phyloP scores from a whole-genome alignment of 1,284 basidiomycete species.

The Malassezia japonica region DNA sequence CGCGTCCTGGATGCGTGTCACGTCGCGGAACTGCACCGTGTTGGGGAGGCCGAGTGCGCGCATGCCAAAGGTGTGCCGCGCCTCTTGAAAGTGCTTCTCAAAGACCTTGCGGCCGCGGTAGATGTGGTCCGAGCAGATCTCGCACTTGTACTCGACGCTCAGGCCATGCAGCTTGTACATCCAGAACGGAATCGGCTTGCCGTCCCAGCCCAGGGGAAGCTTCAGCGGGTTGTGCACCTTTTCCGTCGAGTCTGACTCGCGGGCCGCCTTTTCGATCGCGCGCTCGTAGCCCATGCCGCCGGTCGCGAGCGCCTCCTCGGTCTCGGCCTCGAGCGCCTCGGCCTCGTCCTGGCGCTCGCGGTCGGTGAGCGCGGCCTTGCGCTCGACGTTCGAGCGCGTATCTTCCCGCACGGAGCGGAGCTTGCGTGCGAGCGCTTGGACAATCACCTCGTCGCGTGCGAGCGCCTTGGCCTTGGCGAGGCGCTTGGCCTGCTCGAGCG shows the following conservation, averaged over 20 bases:
- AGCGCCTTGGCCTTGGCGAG: constrained; percentile 22
- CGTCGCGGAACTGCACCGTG: constrained; percentile 97
- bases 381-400: constrained; percentile 90
- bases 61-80: constrained; percentile 95
- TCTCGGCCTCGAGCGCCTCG: constrained; percentile 52
- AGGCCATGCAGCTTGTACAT: constrained; percentile 94
- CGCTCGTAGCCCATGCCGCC: constrained; percentile 45
- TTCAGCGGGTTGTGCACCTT: constrained; percentile 78
- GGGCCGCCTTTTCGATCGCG: constrained; percentile 38
- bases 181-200: constrained; percentile 98
- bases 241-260: background rate
- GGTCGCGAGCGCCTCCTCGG: constrained; percentile 18
- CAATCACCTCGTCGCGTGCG: constrained; percentile 31
- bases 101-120: constrained; percentile 82
- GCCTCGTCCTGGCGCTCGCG: constrained; percentile 90
- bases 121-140: constrained; percentile 71
- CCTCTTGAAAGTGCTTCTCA: constrained; percentile 86
- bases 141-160: constrained; percentile 92
- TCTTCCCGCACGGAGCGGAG: constrained; percentile 29
- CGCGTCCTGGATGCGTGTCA: constrained; percentile 92
- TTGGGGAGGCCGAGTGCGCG: constrained; percentile 91
- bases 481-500: constrained; percentile 11
- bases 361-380: constrained; percentile 87
- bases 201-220: constrained; percentile 93
- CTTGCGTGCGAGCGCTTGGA: constrained; percentile 20